phyloP scores from a whole-genome alignment of 352 stramenopile genomes.

The Phytopythium litorale region DNA sequence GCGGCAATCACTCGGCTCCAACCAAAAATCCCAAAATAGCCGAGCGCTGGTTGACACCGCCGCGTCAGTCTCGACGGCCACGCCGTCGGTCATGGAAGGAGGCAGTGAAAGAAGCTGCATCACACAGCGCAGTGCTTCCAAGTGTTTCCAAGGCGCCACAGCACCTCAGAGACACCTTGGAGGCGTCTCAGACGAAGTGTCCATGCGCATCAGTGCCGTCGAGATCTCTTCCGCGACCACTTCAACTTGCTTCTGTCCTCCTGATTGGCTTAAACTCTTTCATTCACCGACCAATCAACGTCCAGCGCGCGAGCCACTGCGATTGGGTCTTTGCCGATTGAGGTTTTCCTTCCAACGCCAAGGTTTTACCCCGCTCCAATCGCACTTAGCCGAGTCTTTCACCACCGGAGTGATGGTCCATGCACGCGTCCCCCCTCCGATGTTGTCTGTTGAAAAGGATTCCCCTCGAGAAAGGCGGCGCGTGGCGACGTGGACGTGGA shows the following conservation, averaged over 20 bases:
- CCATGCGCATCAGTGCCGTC: neutral
- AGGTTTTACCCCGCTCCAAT: neutral
- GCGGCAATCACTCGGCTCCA: neutral
- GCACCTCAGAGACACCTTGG: neutral
- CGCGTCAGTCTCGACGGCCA: neutral
- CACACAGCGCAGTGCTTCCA: too few species aligned
- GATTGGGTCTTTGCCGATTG: conserved; percentile 1
- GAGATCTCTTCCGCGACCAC: neutral
- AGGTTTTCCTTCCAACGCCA: conserved; percentile 2
- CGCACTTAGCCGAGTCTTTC: neutral
- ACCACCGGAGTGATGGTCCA: neutral
- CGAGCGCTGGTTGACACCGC: neutral
- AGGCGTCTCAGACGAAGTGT: neutral
- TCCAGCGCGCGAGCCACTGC: conserved; percentile 6
- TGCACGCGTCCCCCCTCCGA: neutral
- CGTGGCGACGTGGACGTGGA: neutral
- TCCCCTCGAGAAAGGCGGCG: conserved; percentile 4
- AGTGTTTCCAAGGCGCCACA: neutral
- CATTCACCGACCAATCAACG: conserved; percentile 4
- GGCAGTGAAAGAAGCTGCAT: too few species aligned
- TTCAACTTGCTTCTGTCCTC: conserved; percentile 3
- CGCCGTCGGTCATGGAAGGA: neutral
- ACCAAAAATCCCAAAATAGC: conserved; percentile 4
- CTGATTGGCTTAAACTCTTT: conserved; percentile 1
- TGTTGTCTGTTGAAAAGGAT: conserved; percentile 9